phyloP scores from a whole-genome alignment of 2,329 filamentous ascomycete genomes.

The Capronia americana region DNA sequence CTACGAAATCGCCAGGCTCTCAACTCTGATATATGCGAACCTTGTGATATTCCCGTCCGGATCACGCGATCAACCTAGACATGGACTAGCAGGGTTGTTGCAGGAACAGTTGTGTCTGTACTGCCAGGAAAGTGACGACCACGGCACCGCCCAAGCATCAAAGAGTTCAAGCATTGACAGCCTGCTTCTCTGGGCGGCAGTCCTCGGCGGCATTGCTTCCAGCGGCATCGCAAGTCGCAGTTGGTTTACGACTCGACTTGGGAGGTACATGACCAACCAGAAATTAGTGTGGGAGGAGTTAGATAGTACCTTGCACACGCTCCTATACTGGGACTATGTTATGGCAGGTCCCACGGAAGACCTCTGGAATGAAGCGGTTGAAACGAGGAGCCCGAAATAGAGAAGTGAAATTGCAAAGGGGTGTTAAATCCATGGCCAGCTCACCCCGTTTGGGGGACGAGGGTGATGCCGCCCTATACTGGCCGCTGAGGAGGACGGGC shows the following conservation, averaged over 20 bases:
- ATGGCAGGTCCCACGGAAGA: background rate
- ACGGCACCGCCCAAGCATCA: background rate
- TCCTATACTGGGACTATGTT: constrained; percentile 3
- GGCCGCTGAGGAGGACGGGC: too few relatives aligned
- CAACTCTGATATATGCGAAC: constrained; percentile 13
- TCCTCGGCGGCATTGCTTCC: constrained; percentile 16
- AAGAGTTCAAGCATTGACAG: background rate
- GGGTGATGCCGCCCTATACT: too few relatives aligned
- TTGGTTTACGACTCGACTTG: constrained; percentile 6
- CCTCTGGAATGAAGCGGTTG: background rate
- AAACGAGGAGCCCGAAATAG: background rate
- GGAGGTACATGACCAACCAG: constrained; percentile 35
- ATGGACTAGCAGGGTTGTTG: background rate
- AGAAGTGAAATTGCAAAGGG: background rate
- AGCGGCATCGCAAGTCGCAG: background rate
- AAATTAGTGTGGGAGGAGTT: constrained; percentile 1
- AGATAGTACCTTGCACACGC: background rate
- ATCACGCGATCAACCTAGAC: background rate
- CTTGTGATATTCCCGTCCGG: constrained; percentile 12
- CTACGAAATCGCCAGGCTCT: constrained; percentile 10
- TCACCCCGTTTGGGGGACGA: too few relatives aligned
- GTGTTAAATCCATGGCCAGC: background rate
- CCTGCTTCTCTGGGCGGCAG: constrained; percentile 12
- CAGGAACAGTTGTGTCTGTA: background rate
- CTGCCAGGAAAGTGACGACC: background rate